A percentile compares a stretch with the other conserved stretches of the same genome.
These are phyloP conservation scores for Arachnomyces sp. DNA, from an alignment of 2,329 filamentous ascomycete genomes.

Conservation along the genomic window DNA sequence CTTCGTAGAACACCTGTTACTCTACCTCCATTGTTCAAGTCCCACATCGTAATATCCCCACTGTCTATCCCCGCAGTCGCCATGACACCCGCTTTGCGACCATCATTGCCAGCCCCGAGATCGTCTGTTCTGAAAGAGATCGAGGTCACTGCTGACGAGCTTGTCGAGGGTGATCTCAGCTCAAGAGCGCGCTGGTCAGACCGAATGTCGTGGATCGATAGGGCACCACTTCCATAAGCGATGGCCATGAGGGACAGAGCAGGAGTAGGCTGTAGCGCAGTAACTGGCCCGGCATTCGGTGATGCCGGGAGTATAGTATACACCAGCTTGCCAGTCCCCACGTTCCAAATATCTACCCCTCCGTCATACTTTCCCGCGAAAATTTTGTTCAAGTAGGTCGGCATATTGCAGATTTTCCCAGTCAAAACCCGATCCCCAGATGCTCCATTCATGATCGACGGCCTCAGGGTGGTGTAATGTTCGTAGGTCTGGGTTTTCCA, in stretches of 20 bases:
- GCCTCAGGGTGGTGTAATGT: constrained; percentile 75
- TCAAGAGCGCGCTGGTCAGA: constrained; percentile 65
- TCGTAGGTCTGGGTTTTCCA: constrained; percentile 80
- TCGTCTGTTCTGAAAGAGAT: constrained; percentile 90
- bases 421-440: constrained; percentile 61
- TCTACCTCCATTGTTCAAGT: constrained; percentile 79
- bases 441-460: constrained; percentile 48
- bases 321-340: constrained; percentile 82
- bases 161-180: constrained; percentile 57
- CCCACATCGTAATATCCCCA: constrained; percentile 93
- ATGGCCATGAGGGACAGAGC: constrained; percentile 80
- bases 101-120: constrained; percentile 78
- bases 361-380: constrained; percentile 83
- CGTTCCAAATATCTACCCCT: constrained; percentile 92
- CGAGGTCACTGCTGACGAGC: constrained; percentile 58
- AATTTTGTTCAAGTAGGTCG: constrained; percentile 92
- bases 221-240: constrained; percentile 69
- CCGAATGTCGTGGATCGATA: constrained; percentile 74
- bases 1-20: constrained; percentile 79
- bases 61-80: constrained; percentile 71
- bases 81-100: constrained; percentile 81
- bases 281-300: constrained; percentile 68
- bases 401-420: constrained; percentile 75
- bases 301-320: constrained; percentile 78
- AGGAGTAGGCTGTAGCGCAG: constrained; percentile 73